Evolutionary conservation across 257 asterid species (phyloP).

Genomic region (Nicotiana paniculata): DNA sequence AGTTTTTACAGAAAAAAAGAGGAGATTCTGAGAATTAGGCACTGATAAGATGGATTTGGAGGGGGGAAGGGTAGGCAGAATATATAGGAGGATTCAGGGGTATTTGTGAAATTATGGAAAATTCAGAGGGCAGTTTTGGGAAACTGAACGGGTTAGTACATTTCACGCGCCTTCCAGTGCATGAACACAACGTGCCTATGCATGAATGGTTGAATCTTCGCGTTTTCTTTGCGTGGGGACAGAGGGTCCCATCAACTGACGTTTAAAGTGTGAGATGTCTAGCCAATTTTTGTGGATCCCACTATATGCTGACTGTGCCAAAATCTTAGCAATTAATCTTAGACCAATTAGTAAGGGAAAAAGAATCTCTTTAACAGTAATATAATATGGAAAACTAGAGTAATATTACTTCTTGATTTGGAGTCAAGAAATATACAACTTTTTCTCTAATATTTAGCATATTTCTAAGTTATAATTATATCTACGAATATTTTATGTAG

Average conservation of each 20-base stretch:
- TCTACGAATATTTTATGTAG: no score
- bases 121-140: conserved; percentile 12
- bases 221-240: not conserved
- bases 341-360: no score
- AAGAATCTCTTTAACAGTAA: no score
- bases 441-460: no score
- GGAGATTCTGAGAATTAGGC: no score
- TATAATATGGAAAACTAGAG: no score
- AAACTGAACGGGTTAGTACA: not conserved
- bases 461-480: no score
- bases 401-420: no score
- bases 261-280: not conserved
- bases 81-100: conserved; percentile 17
- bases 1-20: not conserved
- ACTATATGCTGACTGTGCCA: not conserved
- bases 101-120: conserved; percentile 3
- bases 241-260: not conserved
- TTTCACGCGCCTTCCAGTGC: not conserved
- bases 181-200: conserved; percentile 13
- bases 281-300: conserved; percentile 13
- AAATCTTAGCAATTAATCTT: no score
- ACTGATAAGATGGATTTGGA: not conserved
- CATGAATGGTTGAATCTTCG: conserved; percentile 5
- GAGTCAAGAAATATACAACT: no score
- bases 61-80: not conserved